phyloP scores from a whole-genome alignment of 164 flowering plant genomes.

The Stephania yunnanensis region DNA sequence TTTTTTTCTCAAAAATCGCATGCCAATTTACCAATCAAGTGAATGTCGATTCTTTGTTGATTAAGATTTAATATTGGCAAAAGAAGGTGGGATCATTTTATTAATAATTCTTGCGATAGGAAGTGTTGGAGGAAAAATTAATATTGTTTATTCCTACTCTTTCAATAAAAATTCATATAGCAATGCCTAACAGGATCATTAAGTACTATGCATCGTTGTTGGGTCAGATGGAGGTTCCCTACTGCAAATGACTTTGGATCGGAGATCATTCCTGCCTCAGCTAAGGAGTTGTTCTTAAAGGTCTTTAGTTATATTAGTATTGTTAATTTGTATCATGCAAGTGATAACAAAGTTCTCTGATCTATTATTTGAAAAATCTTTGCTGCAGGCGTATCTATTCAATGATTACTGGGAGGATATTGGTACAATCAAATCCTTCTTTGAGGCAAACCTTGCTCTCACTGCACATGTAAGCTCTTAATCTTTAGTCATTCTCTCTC shows the following conservation, averaged over 20 bases:
- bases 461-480: slow-evolving; percentile 68
- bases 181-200: slow-evolving; percentile 7
- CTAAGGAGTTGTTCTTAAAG: slow-evolving; percentile 60
- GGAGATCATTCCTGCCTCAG: slow-evolving; percentile 93
- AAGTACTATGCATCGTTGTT: slow-evolving; percentile 15
- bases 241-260: slow-evolving; percentile 96
- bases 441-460: slow-evolving; percentile 93
- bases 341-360: neutral
- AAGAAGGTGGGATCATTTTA: neutral
- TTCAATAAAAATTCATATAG: slow-evolving; percentile 2
- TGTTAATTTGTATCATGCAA: too few species aligned
- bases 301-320: slow-evolving; percentile 23
- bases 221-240: slow-evolving; percentile 89
- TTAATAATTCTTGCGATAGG: neutral
- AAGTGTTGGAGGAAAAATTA: neutral
- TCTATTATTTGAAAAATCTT: slow-evolving; percentile 15
- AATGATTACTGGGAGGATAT: slow-evolving; percentile 99
- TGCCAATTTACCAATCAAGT: neutral
- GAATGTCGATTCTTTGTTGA: neutral
- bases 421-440: slow-evolving; percentile 96
- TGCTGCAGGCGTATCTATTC: slow-evolving; percentile 80
- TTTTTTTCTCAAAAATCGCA: neutral
- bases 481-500: neutral
- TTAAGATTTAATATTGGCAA: too few species aligned
- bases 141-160: neutral